A percentile compares a stretch with the other conserved stretches of the same genome.
These are phyloP conservation scores for Neofusicoccum laricinum DNA, from an alignment of 2,329 filamentous ascomycete species.

Conservation along the genomic window DNA sequence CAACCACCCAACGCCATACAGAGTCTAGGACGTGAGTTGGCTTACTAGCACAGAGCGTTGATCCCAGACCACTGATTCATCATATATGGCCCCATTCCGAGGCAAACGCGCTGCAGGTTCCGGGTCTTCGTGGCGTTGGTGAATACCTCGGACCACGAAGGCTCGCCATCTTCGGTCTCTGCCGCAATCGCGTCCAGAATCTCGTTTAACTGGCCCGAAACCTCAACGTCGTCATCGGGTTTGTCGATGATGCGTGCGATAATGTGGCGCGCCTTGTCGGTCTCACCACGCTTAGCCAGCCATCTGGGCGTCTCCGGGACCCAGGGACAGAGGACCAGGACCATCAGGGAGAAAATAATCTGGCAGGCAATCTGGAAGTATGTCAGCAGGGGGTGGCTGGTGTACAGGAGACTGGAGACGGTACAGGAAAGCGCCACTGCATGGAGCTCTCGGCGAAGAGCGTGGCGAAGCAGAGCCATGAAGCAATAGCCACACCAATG, in stretches of 20 bases:
- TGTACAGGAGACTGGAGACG: neutral
- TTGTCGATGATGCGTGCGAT: constrained; percentile 47
- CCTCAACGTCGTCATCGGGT: constrained; percentile 53
- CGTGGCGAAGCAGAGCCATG: constrained; percentile 49
- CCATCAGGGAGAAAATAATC: constrained; percentile 45
- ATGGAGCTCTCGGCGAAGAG: constrained; percentile 35
- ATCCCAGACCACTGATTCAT: constrained; percentile 28
- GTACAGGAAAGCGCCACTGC: constrained; percentile 44
- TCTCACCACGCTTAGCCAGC: constrained; percentile 34
- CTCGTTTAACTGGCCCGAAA: constrained; percentile 58
- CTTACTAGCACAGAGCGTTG: constrained; percentile 18
- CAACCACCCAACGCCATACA: neutral
- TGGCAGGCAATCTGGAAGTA: constrained; percentile 47
- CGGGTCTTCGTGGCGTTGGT: constrained; percentile 34
- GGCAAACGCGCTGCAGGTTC: constrained; percentile 34
- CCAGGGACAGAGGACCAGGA: constrained; percentile 40
- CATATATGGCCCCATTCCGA: constrained; percentile 39
- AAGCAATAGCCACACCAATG: constrained; percentile 50
- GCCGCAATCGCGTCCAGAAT: constrained; percentile 52
- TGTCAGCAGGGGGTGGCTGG: neutral
- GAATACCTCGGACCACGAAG: constrained; percentile 36
- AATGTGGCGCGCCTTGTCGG: constrained; percentile 49
- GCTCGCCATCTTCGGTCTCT: constrained; percentile 24
- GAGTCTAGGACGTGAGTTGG: fast-evolving
- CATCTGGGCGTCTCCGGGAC: constrained; percentile 30